Base-by-base conservation (phyloP, 345 rosid species). In the Populus euphratica region DNA sequence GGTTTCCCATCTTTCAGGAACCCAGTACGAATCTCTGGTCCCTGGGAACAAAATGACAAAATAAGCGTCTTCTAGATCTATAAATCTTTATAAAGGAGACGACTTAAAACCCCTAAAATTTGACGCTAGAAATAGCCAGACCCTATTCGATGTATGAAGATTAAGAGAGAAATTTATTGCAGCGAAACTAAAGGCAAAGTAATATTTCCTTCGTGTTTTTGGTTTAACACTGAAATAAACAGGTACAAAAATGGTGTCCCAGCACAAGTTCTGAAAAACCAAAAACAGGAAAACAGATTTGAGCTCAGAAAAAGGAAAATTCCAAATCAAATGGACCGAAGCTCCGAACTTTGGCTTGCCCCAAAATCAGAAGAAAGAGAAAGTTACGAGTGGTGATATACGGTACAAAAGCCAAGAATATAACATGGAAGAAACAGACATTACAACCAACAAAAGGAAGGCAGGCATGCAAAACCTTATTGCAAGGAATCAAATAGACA, bases 11-110 rank as follows among this genome's bases (percentile, higher is more conserved):
- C 82, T 52, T 79, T 79, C 77, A 79, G 63, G 73, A 79, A 79
- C 33, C 82, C 82, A 21, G 82, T 79, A 33, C 82, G 82, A 68
- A 79, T 79, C 70, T 79, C 82, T 6, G 82, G 82, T 47, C 82
- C 82, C 82, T 79, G 74, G n/a, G 56, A 17, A n/a, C 56, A 44
- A 50, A 49, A 9, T 52, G 20, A n/a, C 13, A 56, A 65, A 9
- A 44, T 39, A 47, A 76, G 73, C 5, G 23, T 38, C 56, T 20
- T 17, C 5, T 1, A 36, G 25, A 65, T 27, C 36, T 49, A 38
- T 33, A 66, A 47, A 12, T 16, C n/a, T 75, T 23, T 66, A 20
- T 36, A 13, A 12, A 73, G 36, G 10, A 71, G 23, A 50, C 68
- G 33, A 38, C 16, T 17, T 29, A 23, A 20, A 63, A 11, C 59